Evolutionary conservation across 2,329 filamentous ascomycete species (phyloP).

Genomic region (Phialophora tarda): DNA sequence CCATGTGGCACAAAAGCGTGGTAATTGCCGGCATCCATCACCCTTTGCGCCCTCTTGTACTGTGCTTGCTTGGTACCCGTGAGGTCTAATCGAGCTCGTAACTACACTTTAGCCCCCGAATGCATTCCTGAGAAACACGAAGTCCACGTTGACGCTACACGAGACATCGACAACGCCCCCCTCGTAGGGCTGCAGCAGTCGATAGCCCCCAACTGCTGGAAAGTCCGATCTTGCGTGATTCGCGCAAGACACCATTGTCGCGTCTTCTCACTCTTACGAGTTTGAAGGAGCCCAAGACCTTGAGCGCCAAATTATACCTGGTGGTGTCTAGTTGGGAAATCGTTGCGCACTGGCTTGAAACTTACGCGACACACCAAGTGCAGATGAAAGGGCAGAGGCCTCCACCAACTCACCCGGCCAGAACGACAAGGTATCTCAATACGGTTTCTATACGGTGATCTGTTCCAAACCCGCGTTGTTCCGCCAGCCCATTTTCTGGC

Average conservation of each 20-base stretch:
- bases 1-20: neutral
- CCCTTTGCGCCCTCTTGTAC: neutral
- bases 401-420: neutral
- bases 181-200: conserved; percentile 14
- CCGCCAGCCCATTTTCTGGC: conserved; percentile 5
- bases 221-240: neutral
- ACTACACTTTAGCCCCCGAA: neutral
- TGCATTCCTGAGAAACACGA: neutral
- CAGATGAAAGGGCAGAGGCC: neutral
- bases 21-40: neutral
- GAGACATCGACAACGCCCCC: neutral
- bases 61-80: neutral
- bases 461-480: neutral
- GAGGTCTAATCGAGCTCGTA: neutral
- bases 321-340: neutral
- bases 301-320: neutral
- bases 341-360: neutral
- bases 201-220: conserved; percentile 7
- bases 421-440: neutral
- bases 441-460: neutral
- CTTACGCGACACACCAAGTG: neutral
- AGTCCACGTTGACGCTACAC: neutral
- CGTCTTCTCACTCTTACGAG: neutral
- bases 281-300: neutral
- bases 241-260: neutral